These are phyloP conservation scores for Amphirosellinia nigrospora DNA, from an alignment of 495 filamentous ascomycete species.

Conservation along the genomic window DNA sequence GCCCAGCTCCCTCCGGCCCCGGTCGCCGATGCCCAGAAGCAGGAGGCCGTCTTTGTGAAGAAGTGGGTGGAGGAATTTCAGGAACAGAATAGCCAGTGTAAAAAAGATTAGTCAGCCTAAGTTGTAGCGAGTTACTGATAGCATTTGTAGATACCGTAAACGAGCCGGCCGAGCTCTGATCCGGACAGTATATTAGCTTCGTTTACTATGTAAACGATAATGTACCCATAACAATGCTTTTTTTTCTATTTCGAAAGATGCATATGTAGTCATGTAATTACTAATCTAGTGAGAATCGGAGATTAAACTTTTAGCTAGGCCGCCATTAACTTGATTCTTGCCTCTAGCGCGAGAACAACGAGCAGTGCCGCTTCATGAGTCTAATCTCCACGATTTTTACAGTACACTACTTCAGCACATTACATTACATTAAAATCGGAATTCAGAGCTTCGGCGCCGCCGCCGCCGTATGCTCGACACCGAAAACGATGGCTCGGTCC, in stretches of 20 bases:
- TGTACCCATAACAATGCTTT: neutral
- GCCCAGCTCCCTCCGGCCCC: slow-evolving; percentile 57
- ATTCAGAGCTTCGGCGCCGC: neutral
- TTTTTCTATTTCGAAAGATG: neutral
- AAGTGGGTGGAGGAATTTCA: slow-evolving; percentile 67
- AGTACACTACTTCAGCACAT: neutral
- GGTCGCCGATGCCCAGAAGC: slow-evolving; percentile 59
- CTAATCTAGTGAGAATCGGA: neutral
- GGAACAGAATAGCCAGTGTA: slow-evolving; percentile 13
- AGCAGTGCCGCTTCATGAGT: neutral
- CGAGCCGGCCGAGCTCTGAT: slow-evolving; percentile 24
- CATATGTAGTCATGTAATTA: neutral
- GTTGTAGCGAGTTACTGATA: slow-evolving; percentile 22
- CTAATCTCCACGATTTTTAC: neutral
- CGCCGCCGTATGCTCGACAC: slow-evolving; percentile 3
- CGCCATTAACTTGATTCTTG: neutral
- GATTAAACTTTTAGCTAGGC: neutral
- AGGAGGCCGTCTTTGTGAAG: slow-evolving; percentile 64
- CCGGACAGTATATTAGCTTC: neutral
- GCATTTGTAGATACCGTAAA: slow-evolving; percentile 22
- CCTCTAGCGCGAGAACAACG: neutral
- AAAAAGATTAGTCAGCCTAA: slow-evolving; percentile 7
- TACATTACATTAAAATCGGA: neutral
- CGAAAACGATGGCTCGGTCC: slow-evolving; percentile 29
- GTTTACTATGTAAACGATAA: neutral